A percentile compares a stretch with the other conserved stretches of the same genome.
These are phyloP conservation scores for Zygosaccharomyces bisporus DNA, from an alignment of 805 yeast genomes.

Conservation along the genomic window DNA sequence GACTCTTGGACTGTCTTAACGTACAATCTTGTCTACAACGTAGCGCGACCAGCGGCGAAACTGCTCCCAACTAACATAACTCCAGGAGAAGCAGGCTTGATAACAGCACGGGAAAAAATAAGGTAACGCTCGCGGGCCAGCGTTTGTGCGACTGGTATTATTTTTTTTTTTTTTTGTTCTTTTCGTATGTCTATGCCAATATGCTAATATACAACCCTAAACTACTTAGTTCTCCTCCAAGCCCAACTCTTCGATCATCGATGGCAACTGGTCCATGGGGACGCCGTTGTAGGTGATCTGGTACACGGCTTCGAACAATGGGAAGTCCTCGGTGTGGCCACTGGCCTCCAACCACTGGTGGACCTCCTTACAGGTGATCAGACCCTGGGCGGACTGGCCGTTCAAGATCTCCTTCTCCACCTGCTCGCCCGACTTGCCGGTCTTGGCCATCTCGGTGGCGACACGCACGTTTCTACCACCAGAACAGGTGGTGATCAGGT, in stretches of 20 bases:
- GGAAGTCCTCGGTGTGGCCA: conserved; percentile 61
- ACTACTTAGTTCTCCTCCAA: conserved; percentile 1
- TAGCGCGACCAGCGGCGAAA: too few species aligned
- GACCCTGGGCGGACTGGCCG: conserved; percentile 97
- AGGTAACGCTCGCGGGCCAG: too few species aligned
- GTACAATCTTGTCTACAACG: too few species aligned
- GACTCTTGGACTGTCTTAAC: too few species aligned
- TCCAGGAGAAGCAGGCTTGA: too few species aligned
- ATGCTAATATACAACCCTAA: neutral
- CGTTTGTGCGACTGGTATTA: neutral
- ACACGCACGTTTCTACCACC: conserved; percentile 97
- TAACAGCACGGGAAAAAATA: too few species aligned
- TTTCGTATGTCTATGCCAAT: neutral
- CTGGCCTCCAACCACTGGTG: conserved; percentile 64
- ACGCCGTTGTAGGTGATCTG: conserved; percentile 74
- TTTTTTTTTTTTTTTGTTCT: too few species aligned
- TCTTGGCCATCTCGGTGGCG: conserved; percentile 77
- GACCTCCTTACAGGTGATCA: conserved; percentile 86
- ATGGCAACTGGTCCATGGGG: conserved; percentile 72
- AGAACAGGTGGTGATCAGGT: conserved; percentile 92
- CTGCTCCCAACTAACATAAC: too few species aligned
- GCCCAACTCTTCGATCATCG: conserved; percentile 51
- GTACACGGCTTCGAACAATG: conserved; percentile 64
- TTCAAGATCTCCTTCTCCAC: conserved; percentile 83
- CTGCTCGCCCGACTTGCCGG: conserved; percentile 71